Percentiles rank a stretch among this genome's conserved stretches.
phyloP scores from a whole-genome alignment of 2,329 filamentous ascomycete genomes.

The Fusarium sp. region DNA sequence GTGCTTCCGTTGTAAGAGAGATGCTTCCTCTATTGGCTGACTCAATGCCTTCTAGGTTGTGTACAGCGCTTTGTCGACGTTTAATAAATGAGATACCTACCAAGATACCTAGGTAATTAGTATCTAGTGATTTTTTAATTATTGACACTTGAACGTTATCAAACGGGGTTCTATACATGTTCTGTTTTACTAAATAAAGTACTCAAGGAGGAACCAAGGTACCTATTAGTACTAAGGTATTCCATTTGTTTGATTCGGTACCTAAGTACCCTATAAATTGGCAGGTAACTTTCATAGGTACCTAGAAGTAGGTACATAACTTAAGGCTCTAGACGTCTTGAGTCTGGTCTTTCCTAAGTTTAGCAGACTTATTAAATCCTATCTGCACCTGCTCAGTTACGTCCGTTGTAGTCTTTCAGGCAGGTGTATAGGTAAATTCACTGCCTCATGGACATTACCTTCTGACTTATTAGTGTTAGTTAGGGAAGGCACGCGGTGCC shows the following conservation, averaged over 20 bases:
- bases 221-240: too few relatives aligned
- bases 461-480: slow-evolving; percentile 4
- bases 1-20: slow-evolving; percentile 1
- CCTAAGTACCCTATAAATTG: too few relatives aligned
- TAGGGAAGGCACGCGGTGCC: slow-evolving; percentile 3
- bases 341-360: background rate
- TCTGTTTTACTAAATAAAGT: too few relatives aligned
- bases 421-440: background rate
- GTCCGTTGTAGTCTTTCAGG: slow-evolving; percentile 15
- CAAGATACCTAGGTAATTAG: too few relatives aligned
- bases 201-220: too few relatives aligned
- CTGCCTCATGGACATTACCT: slow-evolving; percentile 18
- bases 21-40: background rate
- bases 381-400: slow-evolving; percentile 27
- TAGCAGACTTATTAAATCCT: background rate
- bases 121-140: too few relatives aligned
- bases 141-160: too few relatives aligned
- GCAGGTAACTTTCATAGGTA: too few relatives aligned
- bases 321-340: background rate
- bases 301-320: background rate
- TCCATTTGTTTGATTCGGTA: too few relatives aligned
- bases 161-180: too few relatives aligned
- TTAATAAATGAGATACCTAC: too few relatives aligned
- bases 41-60: background rate
- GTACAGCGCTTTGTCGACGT: too few relatives aligned